Evolutionary conservation across 2,329 filamentous ascomycete genomes (phyloP), one percentile per base, ranked within the genome.

Genomic region (Aschersonia sp.): DNA sequence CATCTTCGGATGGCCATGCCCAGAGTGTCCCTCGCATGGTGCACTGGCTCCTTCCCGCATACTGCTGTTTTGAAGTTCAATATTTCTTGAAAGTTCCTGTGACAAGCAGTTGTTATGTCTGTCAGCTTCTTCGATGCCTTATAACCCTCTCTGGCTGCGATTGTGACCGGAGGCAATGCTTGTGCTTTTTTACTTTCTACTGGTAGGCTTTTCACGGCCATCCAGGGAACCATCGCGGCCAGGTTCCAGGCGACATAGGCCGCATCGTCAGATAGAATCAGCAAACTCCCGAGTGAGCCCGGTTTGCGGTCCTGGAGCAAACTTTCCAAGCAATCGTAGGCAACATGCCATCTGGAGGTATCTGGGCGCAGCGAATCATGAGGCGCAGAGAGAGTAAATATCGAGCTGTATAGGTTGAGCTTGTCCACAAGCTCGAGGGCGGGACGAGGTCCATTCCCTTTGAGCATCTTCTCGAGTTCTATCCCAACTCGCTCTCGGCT

Each of bases 401-500:
- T 79, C 4, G 81, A 79, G 41, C 74, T 69, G 59, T 87, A 89
- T 2, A 90, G 72, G 6, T 72, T 72, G 11, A 89, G 71, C 2
- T 73, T 65, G 58, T 87, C 70, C 41, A 90, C 78, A 10, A 84
- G 69, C 30, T 72, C 62, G n/a, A 89, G 65, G 6, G 84, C 73
- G 53, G 70, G 68, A 45, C 68, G 66, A 6, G 84, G 82, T 55
- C 80, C 69, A 9, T 75, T 73, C 35, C 74, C 80, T 42, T 79
- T 83, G 14, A 97, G 69, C 81, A 94, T 94, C 71, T 97, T 97
- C 59, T 90, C 85, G 4, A 95, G 58, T 61, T 98, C 92, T 4
- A 83, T 76, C 0, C 87, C 87, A 2, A 98, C 81, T 49, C 92
- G 75, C 63, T 98, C 92, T 47, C 88, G 79, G 58, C 86, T 95